phyloP scores from a whole-genome alignment of 225 moss, liverwort and hornwort genomes.

The Physcomitrellopsis africana region DNA sequence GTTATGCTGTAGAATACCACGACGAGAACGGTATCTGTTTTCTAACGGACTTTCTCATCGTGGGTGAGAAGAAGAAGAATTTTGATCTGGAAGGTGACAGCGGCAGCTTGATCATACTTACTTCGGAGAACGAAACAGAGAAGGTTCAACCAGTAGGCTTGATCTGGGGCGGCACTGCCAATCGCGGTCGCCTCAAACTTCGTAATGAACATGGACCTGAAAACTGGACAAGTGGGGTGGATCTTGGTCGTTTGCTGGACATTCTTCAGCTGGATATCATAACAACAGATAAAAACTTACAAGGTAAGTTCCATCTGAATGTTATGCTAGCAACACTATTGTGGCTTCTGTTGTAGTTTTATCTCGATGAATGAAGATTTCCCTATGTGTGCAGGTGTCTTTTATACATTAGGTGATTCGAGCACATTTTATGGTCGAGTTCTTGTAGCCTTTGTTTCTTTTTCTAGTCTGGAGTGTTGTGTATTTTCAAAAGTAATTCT shows the following conservation, averaged over 20 bases:
- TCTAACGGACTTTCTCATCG: constrained; percentile 67
- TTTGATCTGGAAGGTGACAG: constrained; percentile 69
- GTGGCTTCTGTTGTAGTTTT: not conserved
- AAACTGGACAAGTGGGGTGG: constrained; percentile 65
- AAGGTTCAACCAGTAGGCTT: constrained; percentile 58
- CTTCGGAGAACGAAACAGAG: constrained; percentile 26
- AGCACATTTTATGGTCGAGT: not conserved
- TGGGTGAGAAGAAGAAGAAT: constrained; percentile 58
- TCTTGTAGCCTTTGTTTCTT: not conserved
- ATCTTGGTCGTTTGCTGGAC: constrained; percentile 57
- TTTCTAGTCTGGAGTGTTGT: no score
- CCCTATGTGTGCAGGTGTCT: not conserved
- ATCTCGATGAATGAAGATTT: not conserved
- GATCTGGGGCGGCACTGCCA: constrained; percentile 67
- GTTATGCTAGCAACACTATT: not conserved
- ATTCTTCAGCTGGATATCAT: constrained; percentile 62
- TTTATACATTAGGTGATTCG: not conserved
- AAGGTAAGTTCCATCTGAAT: constrained; percentile 26
- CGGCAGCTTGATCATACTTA: constrained; percentile 59
- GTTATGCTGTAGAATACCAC: constrained; percentile 67
- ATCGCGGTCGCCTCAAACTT: constrained; percentile 63
- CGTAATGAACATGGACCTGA: constrained; percentile 54
- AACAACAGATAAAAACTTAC: constrained; percentile 43
- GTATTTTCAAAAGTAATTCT: no score
- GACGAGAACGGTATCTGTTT: constrained; percentile 65